Evolutionary conservation across 2,329 filamentous ascomycete genomes (phyloP).

Genomic region (Pezizomycotina sp.): DNA sequence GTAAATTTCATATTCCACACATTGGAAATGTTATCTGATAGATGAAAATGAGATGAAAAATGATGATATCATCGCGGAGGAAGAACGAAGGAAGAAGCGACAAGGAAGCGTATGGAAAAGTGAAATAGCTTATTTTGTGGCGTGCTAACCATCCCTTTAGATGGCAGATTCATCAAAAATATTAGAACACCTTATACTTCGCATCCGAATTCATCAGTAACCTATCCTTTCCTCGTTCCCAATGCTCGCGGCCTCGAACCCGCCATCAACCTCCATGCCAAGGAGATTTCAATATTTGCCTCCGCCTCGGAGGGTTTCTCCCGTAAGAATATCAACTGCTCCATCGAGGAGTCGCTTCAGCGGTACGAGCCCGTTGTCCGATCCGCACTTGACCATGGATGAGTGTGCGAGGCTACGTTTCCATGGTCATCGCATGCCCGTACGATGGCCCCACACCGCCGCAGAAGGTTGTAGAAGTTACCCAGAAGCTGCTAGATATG

Average conservation of each 20-base stretch:
- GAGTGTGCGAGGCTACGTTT: constrained; percentile 63
- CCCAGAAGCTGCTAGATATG: constrained; percentile 57
- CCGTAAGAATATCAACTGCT: constrained; percentile 66
- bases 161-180: constrained; percentile 68
- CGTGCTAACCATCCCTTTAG: constrained; percentile 30
- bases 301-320: constrained; percentile 69
- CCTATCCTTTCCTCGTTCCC: constrained; percentile 66
- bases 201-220: constrained; percentile 43
- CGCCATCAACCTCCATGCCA: constrained; percentile 28
- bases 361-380: constrained; percentile 55
- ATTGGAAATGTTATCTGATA: background rate
- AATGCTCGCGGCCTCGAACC: constrained; percentile 52
- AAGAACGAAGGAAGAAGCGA: background rate
- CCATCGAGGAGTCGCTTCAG: constrained; percentile 54
- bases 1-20: constrained; percentile 29
- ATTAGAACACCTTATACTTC: constrained; percentile 50
- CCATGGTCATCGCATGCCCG: constrained; percentile 64
- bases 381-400: constrained; percentile 48
- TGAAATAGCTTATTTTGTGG: background rate
- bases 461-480: constrained; percentile 47
- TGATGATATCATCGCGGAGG: background rate
- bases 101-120: background rate
- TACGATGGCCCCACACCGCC: constrained; percentile 53
- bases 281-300: constrained; percentile 68
- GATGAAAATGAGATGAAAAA: background rate